Base-by-base conservation (phyloP, 139 green algal species). In the Chlorella sorokiniana region DNA sequence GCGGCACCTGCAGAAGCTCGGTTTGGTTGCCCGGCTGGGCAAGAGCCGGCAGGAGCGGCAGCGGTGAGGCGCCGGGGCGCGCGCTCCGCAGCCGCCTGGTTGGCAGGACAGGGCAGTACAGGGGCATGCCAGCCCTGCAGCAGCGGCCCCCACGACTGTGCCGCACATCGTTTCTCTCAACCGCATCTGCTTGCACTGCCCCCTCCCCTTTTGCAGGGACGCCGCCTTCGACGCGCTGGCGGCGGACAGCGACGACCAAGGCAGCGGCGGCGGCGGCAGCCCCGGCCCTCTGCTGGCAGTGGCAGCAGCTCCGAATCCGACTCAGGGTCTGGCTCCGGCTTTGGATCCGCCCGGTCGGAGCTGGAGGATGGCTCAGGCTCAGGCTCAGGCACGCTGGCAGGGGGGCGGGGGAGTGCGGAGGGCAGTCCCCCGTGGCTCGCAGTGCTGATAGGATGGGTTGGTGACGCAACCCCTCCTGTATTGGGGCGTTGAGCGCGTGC, bases 1-100 rank as follows among this genome's bases (percentile, higher is more conserved):
- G 41, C 75, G 61, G 4, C 59, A 64, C n/a, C 70, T 81, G 20
- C 54, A 33, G 18, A 48, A 81, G 16, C 41, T 85, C 35, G 81
- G 81, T 27, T 11, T 76, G 29, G 33, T 84, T 14, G 79, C 79
- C 3, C 31, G 38, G 45, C 31, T 33, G 31, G 3, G 31, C 42
- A 82, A 75, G 44, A 18, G 44, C 33, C 7, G 25, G 2, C 29
- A 29, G 65, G n/a, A 72, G 65, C n/a, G 31, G 37, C 8, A 52
- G 44, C 65, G 64, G 62, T 72, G 76, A 62, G 76, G n/a, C n/a
- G n/a, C n/a, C n/a, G n/a, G n/a, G n/a, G n/a, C n/a, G n/a, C n/a
- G n/a, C n/a, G n/a, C n/a, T n/a, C n/a, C n/a, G n/a, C n/a, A n/a
- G n/a, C n/a, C n/a, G n/a, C n/a, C n/a, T n/a, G n/a, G n/a, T n/a